These are phyloP conservation scores for Backusella sp. DNA, from an alignment of 192 early-diverging fungal species.

Conservation along the genomic window DNA sequence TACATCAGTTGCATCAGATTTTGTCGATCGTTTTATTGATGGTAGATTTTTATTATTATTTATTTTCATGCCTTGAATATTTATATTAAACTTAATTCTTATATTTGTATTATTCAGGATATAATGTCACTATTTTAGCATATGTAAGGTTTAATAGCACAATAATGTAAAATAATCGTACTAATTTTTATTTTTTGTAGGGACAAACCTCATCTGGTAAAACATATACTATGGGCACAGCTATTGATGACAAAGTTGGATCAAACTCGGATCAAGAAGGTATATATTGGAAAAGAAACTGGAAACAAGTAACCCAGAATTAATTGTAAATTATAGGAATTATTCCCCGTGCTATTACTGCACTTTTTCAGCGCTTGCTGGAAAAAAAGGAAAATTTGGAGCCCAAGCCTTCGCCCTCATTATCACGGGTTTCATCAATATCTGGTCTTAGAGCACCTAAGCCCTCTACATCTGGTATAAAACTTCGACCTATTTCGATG, in stretches of 20 bases:
- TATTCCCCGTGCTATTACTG: slow-evolving; percentile 65
- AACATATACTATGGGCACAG: slow-evolving; percentile 94
- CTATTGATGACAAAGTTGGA: slow-evolving; percentile 20
- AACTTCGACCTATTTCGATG: slow-evolving; percentile 20
- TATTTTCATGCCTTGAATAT: not conserved
- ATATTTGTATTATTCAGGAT: slow-evolving; percentile 58
- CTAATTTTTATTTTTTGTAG: slow-evolving; percentile 13
- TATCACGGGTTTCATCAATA: not conserved
- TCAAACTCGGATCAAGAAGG: slow-evolving; percentile 33
- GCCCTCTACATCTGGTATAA: slow-evolving; percentile 1
- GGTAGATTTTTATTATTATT: slow-evolving; percentile 13
- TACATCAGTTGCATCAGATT: slow-evolving; percentile 17
- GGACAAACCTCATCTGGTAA: slow-evolving; percentile 93
- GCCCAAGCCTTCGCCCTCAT: not conserved
- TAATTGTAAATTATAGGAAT: slow-evolving; percentile 41
- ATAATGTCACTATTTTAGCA: slow-evolving; percentile 93
- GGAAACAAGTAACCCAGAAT: not conserved
- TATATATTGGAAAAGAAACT: slow-evolving; percentile 1
- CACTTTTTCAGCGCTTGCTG: slow-evolving; percentile 52
- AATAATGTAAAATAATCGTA: not conserved
- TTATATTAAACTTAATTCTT: slow-evolving; percentile 5
- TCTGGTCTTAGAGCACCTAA: slow-evolving; percentile 13
- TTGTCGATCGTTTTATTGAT: slow-evolving; percentile 34
- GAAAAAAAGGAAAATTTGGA: slow-evolving; percentile 1
- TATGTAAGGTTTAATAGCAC: slow-evolving; percentile 49